A percentile compares a stretch with the other conserved stretches of the same genome.
Conservation (phyloP, 2,329 filamentous ascomycete genomes). For the Emmonsia crescens region DNA sequence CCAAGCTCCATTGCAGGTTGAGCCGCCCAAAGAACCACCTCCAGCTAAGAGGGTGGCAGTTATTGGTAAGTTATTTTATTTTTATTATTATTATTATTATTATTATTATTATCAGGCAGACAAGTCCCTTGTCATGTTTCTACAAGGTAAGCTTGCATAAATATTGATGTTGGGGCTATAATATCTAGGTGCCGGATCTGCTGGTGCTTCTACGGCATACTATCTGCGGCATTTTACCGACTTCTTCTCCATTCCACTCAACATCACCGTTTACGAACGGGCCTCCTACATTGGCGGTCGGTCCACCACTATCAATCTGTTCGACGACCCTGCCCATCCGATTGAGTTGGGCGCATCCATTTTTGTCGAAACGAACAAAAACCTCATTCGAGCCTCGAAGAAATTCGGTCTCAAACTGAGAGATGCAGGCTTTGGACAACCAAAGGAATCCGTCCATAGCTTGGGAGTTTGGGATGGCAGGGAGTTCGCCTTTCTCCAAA, state of each 20-base stretch:
- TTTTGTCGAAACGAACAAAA: slow-evolving; percentile 75
- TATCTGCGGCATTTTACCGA: slow-evolving; percentile 63
- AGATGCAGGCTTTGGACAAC: slow-evolving; percentile 39
- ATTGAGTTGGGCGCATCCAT: slow-evolving; percentile 87
- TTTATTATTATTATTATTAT: not conserved
- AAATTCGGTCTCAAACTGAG: slow-evolving; percentile 57
- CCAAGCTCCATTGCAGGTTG: slow-evolving; percentile 1
- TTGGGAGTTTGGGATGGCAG: slow-evolving; percentile 79
- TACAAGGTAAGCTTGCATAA: not conserved
- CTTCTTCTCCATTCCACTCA: slow-evolving; percentile 48
- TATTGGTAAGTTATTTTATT: not conserved
- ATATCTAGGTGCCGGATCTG: slow-evolving; percentile 69
- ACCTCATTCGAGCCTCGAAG: slow-evolving; percentile 61
- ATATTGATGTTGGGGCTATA: not conserved
- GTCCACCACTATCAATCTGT: slow-evolving; percentile 71
- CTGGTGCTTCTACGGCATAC: slow-evolving; percentile 77
- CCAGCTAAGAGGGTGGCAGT: slow-evolving; percentile 1
- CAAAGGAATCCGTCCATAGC: slow-evolving; percentile 36
- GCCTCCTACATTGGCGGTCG: slow-evolving; percentile 70
- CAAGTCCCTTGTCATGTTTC: not conserved
- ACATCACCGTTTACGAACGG: slow-evolving; percentile 83
- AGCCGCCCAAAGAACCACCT: not conserved
- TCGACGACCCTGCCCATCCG: slow-evolving; percentile 53
- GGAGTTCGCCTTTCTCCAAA: slow-evolving; percentile 57
- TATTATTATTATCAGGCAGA: not conserved